Evolutionary conservation across 2,329 filamentous ascomycete genomes (phyloP).

Genomic region (Blastomyces silverae): DNA sequence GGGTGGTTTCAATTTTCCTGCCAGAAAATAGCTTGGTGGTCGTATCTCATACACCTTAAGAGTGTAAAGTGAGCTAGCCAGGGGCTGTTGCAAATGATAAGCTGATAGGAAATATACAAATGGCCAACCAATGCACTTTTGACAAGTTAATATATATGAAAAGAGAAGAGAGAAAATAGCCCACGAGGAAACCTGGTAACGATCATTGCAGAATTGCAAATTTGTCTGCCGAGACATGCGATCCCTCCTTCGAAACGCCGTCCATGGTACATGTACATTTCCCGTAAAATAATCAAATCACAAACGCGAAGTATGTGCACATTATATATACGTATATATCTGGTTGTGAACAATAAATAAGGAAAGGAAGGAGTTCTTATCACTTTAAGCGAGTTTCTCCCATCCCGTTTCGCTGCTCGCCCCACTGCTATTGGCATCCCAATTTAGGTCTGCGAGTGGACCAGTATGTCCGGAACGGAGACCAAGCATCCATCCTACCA

Average conservation of each 20-base stretch:
- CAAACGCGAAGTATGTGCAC: constrained; percentile 7
- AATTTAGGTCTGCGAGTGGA: constrained; percentile 17
- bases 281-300: constrained; percentile 26
- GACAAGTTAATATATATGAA: neutral
- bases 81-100: neutral
- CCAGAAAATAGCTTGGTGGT: neutral
- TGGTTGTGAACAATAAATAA: neutral
- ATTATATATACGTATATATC: neutral
- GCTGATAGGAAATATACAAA: neutral
- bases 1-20: too few relatives aligned
- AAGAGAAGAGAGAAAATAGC: neutral
- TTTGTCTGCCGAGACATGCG: neutral
- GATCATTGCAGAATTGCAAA: neutral
- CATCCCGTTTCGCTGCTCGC: constrained; percentile 33
- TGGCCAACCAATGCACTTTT: neutral
- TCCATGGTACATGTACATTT: neutral
- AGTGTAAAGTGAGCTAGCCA: neutral
- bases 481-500: constrained; percentile 94
- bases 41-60: neutral
- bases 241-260: constrained; percentile 2
- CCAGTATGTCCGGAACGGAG: constrained; percentile 44
- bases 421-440: constrained; percentile 26
- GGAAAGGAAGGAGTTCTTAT: neutral
- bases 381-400: constrained; percentile 27
- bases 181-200: neutral